Base-by-base conservation (phyloP, 495 filamentous ascomycete species). In the Hamigera avellanea region DNA sequence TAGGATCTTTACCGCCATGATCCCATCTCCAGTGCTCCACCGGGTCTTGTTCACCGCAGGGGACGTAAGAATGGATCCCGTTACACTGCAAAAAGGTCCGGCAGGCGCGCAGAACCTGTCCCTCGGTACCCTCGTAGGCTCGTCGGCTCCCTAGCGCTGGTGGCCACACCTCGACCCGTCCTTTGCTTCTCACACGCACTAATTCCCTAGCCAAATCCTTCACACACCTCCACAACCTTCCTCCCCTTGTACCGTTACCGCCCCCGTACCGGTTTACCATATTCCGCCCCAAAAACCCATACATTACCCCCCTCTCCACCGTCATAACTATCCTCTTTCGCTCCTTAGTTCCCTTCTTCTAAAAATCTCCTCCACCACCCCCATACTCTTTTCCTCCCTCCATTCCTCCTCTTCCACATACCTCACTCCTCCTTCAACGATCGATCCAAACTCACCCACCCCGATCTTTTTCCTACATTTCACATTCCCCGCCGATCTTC, bases 21-120 rank as follows among this genome's bases (percentile, higher is more conserved):
- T 12, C 16, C 33, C 33, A n/a, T 23, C 9, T 17, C 33, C 33
- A 18, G 10, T 19, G 12, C 33, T 14, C 33, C 33, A 35, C 13
- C 5, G 9, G 39, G 42, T 43, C 52, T 41, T 48, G 52, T 52
- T 48, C 52, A 47, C 48, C 48, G 37, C 44, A 36, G 39, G 50
- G n/a, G n/a, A n/a, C n/a, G n/a, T n/a, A n/a, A n/a, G n/a, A n/a
- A n/a, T n/a, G n/a, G n/a, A n/a, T n/a, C n/a, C n/a, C n/a, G n/a
- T n/a, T n/a, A n/a, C n/a, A n/a, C n/a, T n/a, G n/a, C n/a, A n/a
- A n/a, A n/a, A n/a, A n/a, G n/a, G n/a, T n/a, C n/a, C n/a, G n/a
- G n/a, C n/a, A n/a, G n/a, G n/a, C n/a, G n/a, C n/a, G n/a, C 34
- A 38, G 39, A 45, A 43, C 45, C 49, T 53, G 37, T 49, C 41